Percentiles rank a stretch among this genome's conserved stretches.
phyloP scores from a whole-genome alignment of 202 grass and related monocot genomes.

The Panicum hallii region DNA sequence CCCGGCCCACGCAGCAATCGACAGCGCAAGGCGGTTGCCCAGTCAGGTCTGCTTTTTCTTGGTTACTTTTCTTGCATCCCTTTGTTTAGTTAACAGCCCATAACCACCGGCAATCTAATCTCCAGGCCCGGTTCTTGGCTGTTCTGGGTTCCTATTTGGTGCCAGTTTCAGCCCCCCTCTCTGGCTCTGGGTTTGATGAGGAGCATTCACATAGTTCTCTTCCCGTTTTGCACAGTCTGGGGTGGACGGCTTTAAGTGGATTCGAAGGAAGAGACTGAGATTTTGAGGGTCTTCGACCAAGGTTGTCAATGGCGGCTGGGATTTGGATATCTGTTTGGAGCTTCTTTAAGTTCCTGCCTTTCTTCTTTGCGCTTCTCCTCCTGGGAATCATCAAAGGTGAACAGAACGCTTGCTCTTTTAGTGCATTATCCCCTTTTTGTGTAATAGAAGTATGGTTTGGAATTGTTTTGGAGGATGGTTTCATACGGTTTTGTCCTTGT shows the following conservation, averaged over 20 bases:
- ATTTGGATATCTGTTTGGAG: conserved; percentile 68
- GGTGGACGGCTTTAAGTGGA: conserved; percentile 3
- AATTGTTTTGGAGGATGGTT: conserved; percentile 14
- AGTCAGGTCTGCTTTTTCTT: conserved; percentile 26
- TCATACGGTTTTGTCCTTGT: not conserved
- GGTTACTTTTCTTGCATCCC: conserved; percentile 27
- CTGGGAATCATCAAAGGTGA: conserved; percentile 90
- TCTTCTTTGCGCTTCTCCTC: conserved; percentile 77
- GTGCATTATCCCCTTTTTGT: not conserved
- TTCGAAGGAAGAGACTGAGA: conserved; percentile 3
- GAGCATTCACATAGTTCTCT: conserved; percentile 22
- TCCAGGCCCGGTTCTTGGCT: conserved; percentile 9
- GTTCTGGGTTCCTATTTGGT: conserved; percentile 6
- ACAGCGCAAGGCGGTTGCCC: conserved; percentile 34
- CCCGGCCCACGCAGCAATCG: conserved; percentile 21
- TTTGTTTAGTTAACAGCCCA: conserved; percentile 48
- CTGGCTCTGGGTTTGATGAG: conserved; percentile 11
- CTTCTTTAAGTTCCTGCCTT: conserved; percentile 78
- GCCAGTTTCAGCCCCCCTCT: conserved; percentile 1
- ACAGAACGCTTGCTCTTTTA: conserved; percentile 11
- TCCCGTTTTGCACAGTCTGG: conserved; percentile 10
- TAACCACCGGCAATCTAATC: conserved; percentile 28
- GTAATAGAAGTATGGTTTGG: not conserved
- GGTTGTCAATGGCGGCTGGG: conserved; percentile 64
- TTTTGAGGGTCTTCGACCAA: conserved; percentile 23